Conservation (phyloP, 1,284 basidiomycete genomes). For the Moesziomyces sp. region DNA sequence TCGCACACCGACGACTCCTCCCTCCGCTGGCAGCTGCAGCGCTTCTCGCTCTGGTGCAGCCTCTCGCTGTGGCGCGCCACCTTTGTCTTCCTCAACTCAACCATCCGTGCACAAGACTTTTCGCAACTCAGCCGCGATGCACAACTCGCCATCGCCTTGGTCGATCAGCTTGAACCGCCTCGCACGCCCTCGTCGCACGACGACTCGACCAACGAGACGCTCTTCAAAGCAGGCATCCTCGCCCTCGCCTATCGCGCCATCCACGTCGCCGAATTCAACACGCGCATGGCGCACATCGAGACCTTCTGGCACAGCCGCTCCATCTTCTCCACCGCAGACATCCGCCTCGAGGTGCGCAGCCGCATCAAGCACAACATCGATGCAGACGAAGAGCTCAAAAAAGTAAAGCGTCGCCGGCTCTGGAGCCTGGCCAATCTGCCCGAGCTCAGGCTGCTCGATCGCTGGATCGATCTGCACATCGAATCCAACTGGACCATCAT, state of each 20-base stretch:
- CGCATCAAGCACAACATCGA: slow-evolving; percentile 9
- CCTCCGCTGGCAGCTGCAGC: slow-evolving; percentile 7
- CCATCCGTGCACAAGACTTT: slow-evolving; percentile 16
- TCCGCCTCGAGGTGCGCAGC: slow-evolving; percentile 11
- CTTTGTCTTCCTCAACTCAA: slow-evolving; percentile 17
- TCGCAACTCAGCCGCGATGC: slow-evolving; percentile 23
- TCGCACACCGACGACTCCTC: not conserved
- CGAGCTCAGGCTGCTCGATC: slow-evolving; percentile 18
- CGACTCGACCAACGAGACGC: slow-evolving; percentile 1
- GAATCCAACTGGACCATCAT: slow-evolving; percentile 12
- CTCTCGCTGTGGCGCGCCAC: slow-evolving; percentile 26
- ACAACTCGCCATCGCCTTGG: slow-evolving; percentile 8
- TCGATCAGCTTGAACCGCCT: slow-evolving; percentile 8
- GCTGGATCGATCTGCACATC: slow-evolving; percentile 23
- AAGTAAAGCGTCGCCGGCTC: slow-evolving; percentile 9
- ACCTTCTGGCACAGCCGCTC: slow-evolving; percentile 21
- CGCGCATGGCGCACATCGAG: slow-evolving; percentile 15
- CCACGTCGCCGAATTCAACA: slow-evolving; percentile 17
- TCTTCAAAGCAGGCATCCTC: slow-evolving; percentile 22
- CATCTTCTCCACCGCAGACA: slow-evolving; percentile 13
- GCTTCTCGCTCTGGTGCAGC: slow-evolving; percentile 34
- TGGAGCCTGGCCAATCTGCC: slow-evolving; percentile 16
- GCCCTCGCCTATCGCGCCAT: slow-evolving; percentile 20
- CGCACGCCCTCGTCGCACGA: not conserved
- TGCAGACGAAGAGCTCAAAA: slow-evolving; percentile 7